phyloP scores from a whole-genome alignment of 2,329 filamentous ascomycete species.

The Mycosphaerella arachidis region DNA sequence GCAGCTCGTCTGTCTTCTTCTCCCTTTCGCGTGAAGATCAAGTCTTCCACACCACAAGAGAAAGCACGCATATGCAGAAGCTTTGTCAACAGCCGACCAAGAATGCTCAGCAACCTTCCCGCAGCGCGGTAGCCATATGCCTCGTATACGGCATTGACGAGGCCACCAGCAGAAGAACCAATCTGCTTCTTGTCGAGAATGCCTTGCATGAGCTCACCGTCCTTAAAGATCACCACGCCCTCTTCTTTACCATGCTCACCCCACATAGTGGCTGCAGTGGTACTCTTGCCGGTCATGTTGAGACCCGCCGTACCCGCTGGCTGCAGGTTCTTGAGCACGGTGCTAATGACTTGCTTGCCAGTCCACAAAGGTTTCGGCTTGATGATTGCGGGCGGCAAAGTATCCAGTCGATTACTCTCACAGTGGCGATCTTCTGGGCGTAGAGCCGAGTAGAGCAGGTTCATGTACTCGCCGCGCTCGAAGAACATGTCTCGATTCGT shows the following conservation, averaged over 20 bases:
- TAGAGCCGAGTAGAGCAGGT: conserved; percentile 85
- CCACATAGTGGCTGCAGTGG: conserved; percentile 77
- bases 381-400: conserved; percentile 73
- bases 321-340: conserved; percentile 85
- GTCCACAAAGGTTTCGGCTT: conserved; percentile 85
- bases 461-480: conserved; percentile 79
- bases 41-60: conserved; percentile 94
- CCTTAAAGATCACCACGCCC: conserved; percentile 72
- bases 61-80: conserved; percentile 92
- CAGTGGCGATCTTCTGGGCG: conserved; percentile 89
- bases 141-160: conserved; percentile 90
- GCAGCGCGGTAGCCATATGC: conserved; percentile 84
- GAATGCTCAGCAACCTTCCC: conserved; percentile 79
- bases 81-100: conserved; percentile 84
- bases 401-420: conserved; percentile 72
- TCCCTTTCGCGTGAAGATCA: conserved; percentile 75
- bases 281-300: conserved; percentile 73
- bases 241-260: conserved; percentile 58
- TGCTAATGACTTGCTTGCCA: conserved; percentile 92
- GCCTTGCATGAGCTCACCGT: conserved; percentile 82
- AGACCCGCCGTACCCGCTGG: conserved; percentile 71
- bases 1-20: conserved; percentile 66
- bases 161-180: conserved; percentile 76
- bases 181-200: conserved; percentile 96
- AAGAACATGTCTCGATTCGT: conserved; percentile 92